Evolutionary conservation across 2,329 filamentous ascomycete species (phyloP), one percentile per base, ranked within the genome.

Genomic region (Diaporthe caulivora): DNA sequence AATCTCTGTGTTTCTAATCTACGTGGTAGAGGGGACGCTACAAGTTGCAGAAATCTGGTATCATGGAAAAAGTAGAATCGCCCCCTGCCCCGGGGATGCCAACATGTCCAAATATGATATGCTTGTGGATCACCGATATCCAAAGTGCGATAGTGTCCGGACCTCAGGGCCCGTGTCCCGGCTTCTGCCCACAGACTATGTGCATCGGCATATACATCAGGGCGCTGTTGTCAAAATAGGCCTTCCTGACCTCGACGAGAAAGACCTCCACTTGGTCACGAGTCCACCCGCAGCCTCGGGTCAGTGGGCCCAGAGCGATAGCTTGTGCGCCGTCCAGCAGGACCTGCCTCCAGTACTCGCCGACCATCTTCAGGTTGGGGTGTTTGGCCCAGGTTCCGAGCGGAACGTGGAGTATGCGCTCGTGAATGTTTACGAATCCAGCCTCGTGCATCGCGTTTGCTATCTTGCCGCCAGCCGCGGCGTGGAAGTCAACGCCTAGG

Each of bases 171-270:
- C 69, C 69, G 24, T 62, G 44, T 49, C 70, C 72, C 44, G 88
- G 87, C 78, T 86, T 89, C 79, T 90, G 88, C 21, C 84, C 88
- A 76, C 87, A 89, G 17, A 89, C 82, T 68, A 90, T 83, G 77
- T 89, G 85, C 76, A 89, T 82, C 11, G 87, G 88, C 88, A 90
- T 90, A 75, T 88, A 89, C 82, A 84, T 82, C 76, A 86, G 83
- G 76, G 72, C 71, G 29, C 70, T 75, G 13, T 77, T 75, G 55
- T 84, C 79, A 17, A 82, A 78, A 9, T 87, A 78, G 21, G 80
- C 82, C 69, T 78, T 80, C 31, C 79, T 77, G 18, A 82, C 84
- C 26, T 80, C 78, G 6, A 78, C 77, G 13, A 82, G 76, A 73
- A 85, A 81, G 18, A 80, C 75, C 73, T 81, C 79, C 11, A 84